A percentile compares a stretch with the other conserved stretches of the same genome.
Conservation (phyloP, 805 yeast genomes). For the Komagataella ulmi region DNA sequence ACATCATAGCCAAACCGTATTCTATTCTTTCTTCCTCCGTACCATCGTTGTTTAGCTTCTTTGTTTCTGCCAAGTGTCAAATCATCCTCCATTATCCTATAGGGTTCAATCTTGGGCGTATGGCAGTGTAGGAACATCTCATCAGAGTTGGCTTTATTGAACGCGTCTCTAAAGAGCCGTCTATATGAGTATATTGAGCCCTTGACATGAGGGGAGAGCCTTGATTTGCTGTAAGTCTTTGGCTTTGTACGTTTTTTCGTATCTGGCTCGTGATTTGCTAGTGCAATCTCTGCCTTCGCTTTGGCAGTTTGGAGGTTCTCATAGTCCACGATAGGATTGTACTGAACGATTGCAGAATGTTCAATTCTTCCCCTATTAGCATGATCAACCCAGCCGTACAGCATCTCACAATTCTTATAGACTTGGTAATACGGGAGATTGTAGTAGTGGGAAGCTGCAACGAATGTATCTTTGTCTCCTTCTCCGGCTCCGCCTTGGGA, state of each 20-base stretch:
- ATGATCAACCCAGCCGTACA: conserved; percentile 16
- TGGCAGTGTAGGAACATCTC: conserved; percentile 32
- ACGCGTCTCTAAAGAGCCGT: conserved; percentile 11
- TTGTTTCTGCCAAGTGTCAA: conserved; percentile 14
- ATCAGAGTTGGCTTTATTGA: conserved; percentile 14
- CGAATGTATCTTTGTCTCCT: conserved; percentile 67
- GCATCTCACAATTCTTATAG: conserved; percentile 21
- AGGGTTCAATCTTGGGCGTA: conserved; percentile 42
- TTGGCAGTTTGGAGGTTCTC: conserved; percentile 12
- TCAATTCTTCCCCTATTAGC: conserved; percentile 15
- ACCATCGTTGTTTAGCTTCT: neutral
- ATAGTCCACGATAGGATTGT: conserved; percentile 18
- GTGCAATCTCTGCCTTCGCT: conserved; percentile 9
- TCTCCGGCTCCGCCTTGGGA: conserved; percentile 58
- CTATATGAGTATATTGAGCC: conserved; percentile 15
- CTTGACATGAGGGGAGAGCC: conserved; percentile 7
- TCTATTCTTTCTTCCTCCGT: conserved; percentile 9
- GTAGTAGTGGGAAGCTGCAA: conserved; percentile 52
- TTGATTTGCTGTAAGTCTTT: neutral
- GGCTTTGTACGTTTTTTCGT: neutral
- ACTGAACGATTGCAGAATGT: conserved; percentile 21
- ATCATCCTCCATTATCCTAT: conserved; percentile 18
- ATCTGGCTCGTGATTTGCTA: conserved; percentile 5
- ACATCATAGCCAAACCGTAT: conserved; percentile 19
- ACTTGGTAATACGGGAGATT: conserved; percentile 40